A percentile compares a stretch with the other conserved stretches of the same genome.
Evolutionary conservation across 805 yeast species (phyloP).

Genomic region (Wickerhamiella bombiphila): DNA sequence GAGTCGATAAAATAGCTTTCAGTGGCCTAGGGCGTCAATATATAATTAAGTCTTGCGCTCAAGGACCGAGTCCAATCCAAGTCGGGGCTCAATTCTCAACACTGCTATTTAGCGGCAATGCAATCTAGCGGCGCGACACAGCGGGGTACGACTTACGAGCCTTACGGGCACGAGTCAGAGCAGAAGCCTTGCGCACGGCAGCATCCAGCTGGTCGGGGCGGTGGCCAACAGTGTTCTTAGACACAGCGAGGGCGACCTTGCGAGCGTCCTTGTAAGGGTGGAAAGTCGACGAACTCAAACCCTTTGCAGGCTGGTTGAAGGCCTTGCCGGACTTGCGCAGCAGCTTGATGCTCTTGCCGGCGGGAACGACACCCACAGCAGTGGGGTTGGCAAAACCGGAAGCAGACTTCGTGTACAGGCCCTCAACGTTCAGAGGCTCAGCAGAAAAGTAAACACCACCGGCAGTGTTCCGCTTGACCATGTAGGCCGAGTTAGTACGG

Average conservation of each 20-base stretch:
- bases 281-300: conserved; percentile 27
- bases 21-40: too few species aligned
- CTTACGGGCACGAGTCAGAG: conserved; percentile 29
- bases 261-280: conserved; percentile 31
- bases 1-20: too few species aligned
- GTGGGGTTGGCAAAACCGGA: conserved; percentile 37
- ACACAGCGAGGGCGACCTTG: conserved; percentile 31
- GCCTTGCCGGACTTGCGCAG: conserved; percentile 31
- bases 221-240: conserved; percentile 33
- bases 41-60: too few species aligned
- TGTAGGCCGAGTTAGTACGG: conserved; percentile 33
- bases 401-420: conserved; percentile 32
- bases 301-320: conserved; percentile 35
- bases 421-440: conserved; percentile 37
- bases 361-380: conserved; percentile 33
- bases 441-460: conserved; percentile 31
- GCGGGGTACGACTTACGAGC: conserved; percentile 24
- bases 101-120: too few species aligned
- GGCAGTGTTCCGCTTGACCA: conserved; percentile 31
- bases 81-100: too few species aligned
- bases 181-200: conserved; percentile 36
- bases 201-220: conserved; percentile 34
- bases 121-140: conserved; percentile 15
- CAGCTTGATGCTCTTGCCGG: conserved; percentile 26
- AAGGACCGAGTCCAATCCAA: too few species aligned